These are phyloP conservation scores for Metarhizium guizhouense DNA, from an alignment of 2,329 filamentous ascomycete genomes.

Conservation along the genomic window DNA sequence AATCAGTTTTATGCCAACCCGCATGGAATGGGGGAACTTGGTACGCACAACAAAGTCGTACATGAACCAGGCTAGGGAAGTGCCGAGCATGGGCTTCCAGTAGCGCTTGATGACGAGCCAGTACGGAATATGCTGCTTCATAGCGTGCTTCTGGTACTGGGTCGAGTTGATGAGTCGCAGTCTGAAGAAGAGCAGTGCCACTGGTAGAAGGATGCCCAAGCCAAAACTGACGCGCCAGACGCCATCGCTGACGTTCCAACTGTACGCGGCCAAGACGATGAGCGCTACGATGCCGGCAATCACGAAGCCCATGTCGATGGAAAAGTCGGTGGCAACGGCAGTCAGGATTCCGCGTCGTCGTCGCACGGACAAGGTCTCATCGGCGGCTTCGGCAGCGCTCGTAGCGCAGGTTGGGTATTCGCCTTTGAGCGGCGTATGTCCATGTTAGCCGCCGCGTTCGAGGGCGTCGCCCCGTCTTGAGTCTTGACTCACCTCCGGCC, in stretches of 20 bases:
- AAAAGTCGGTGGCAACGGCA: conserved; percentile 34
- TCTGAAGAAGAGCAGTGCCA: conserved; percentile 46
- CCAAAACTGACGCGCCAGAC: conserved; percentile 32
- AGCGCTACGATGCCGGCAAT: conserved; percentile 33
- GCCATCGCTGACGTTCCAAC: conserved; percentile 23
- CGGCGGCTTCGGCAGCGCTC: conserved; percentile 18
- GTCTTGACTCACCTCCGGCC: conserved; percentile 22
- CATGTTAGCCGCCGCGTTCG: not conserved
- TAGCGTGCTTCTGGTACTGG: conserved; percentile 21
- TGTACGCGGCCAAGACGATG: conserved; percentile 31
- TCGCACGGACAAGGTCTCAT: conserved; percentile 16
- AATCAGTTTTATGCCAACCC: not conserved
- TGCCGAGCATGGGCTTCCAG: conserved; percentile 41
- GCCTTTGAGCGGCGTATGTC: conserved; percentile 4
- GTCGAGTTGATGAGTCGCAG: conserved; percentile 41
- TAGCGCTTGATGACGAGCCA: conserved; percentile 15
- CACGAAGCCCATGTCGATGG: conserved; percentile 24
- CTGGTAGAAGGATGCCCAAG: conserved; percentile 22
- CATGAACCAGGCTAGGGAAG: conserved; percentile 42
- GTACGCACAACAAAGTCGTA: conserved; percentile 15
- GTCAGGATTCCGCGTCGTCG: conserved; percentile 20
- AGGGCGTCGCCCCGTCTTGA: not conserved
- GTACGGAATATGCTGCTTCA: conserved; percentile 17
- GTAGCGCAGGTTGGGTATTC: conserved; percentile 21
- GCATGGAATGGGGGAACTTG: not conserved